Conservation (phyloP, 768 basidiomycete species). For the Russula brevipes region DNA sequence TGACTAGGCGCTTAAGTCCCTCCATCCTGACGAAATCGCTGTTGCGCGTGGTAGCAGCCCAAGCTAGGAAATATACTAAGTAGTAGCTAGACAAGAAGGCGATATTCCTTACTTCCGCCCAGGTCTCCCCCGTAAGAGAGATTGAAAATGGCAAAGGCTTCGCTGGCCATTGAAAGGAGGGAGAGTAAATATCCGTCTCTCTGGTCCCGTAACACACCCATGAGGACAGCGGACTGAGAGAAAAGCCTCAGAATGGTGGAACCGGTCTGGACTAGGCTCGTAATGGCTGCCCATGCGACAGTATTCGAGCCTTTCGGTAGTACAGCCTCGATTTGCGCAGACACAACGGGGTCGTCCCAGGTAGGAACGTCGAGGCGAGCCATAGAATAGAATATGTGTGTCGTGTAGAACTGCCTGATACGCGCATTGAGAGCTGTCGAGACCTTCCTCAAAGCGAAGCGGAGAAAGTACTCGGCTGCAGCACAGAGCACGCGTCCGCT, state of each 20-base stretch:
- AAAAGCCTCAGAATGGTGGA: constrained; percentile 46
- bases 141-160: constrained; percentile 40
- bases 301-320: constrained; percentile 37
- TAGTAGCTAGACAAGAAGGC: not conserved
- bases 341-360: constrained; percentile 61
- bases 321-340: constrained; percentile 56
- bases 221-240: constrained; percentile 58
- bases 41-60: constrained; percentile 69
- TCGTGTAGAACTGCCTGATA: constrained; percentile 57
- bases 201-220: constrained; percentile 53
- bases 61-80: constrained; percentile 36
- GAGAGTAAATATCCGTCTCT: constrained; percentile 61
- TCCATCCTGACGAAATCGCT: constrained; percentile 56
- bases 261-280: constrained; percentile 37
- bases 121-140: not conserved
- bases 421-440: constrained; percentile 49
- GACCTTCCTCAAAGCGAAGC: constrained; percentile 37
- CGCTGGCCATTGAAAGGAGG: constrained; percentile 48
- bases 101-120: constrained; percentile 7
- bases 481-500: constrained; percentile 51
- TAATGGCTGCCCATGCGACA: constrained; percentile 59
- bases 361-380: constrained; percentile 73
- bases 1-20: constrained; percentile 56
- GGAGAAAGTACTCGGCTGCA: constrained; percentile 42
- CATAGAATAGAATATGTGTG: constrained; percentile 60